phyloP scores from a whole-genome alignment of 2,329 filamentous ascomycete species.

The Epichloe amarillans region DNA sequence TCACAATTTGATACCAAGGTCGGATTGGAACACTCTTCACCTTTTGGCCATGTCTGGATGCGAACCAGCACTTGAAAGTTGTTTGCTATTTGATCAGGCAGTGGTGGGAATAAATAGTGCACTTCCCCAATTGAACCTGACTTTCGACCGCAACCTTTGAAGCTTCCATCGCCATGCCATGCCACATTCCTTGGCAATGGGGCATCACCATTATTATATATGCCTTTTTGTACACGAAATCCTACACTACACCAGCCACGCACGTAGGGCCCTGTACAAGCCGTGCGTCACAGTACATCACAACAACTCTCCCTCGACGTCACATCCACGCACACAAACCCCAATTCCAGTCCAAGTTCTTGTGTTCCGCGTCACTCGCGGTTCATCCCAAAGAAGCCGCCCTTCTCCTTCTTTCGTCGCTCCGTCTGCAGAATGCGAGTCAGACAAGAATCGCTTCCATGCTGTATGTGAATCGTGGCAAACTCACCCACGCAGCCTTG shows the following conservation, averaged over 20 bases:
- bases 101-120: background rate
- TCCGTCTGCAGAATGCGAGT: slow-evolving; percentile 7
- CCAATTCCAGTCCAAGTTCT: background rate
- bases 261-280: background rate
- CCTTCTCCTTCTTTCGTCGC: slow-evolving; percentile 11
- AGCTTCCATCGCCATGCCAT: background rate
- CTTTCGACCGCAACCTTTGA: too few relatives aligned
- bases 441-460: background rate
- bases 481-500: slow-evolving; percentile 79
- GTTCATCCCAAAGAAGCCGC: slow-evolving; percentile 6
- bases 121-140: too few relatives aligned
- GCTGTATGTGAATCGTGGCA: too few relatives aligned
- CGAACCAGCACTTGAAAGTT: too few relatives aligned
- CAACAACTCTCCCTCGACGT: background rate
- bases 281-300: too few relatives aligned
- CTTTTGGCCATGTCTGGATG: too few relatives aligned
- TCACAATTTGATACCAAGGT: too few relatives aligned
- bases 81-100: background rate
- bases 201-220: background rate
- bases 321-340: too few relatives aligned
- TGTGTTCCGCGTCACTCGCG: background rate
- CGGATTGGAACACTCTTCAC: too few relatives aligned
- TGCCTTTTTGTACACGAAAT: background rate
- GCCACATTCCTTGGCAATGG: background rate
- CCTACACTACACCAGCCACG: background rate